Evolutionary conservation across 768 basidiomycete species (phyloP).

Genomic region (Lepiota venenata): DNA sequence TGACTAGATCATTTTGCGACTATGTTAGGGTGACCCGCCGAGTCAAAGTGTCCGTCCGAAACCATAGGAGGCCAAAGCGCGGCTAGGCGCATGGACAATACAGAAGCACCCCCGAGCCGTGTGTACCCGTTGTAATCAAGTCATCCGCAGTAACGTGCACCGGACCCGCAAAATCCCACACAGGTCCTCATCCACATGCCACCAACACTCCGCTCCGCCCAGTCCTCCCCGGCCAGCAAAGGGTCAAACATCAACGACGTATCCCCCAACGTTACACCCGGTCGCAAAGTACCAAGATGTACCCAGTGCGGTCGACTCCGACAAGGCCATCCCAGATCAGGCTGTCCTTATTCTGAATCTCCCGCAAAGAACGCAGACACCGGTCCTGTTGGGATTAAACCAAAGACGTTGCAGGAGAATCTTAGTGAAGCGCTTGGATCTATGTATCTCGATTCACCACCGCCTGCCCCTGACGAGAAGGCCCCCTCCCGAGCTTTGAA

Average conservation of each 20-base stretch:
- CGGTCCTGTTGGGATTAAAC: not conserved
- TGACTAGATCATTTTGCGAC: slow-evolving; percentile 14
- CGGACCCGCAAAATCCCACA: not conserved
- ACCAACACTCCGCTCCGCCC: slow-evolving; percentile 20
- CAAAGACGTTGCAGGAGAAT: slow-evolving; percentile 13
- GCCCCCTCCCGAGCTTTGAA: slow-evolving; percentile 11
- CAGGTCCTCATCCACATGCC: slow-evolving; percentile 19
- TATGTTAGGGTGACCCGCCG: no score
- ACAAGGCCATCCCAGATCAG: slow-evolving; percentile 59
- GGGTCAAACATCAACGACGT: slow-evolving; percentile 1
- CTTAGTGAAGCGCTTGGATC: slow-evolving; percentile 44
- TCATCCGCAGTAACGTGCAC: not conserved
- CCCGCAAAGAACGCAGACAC: slow-evolving; percentile 12
- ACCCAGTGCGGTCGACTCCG: slow-evolving; percentile 51
- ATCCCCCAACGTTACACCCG: slow-evolving; percentile 25
- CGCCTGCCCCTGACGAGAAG: slow-evolving; percentile 17
- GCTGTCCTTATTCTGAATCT: slow-evolving; percentile 47
- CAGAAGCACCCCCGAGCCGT: not conserved
- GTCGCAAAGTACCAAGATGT: slow-evolving; percentile 53
- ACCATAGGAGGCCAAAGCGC: not conserved
- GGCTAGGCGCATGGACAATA: no score
- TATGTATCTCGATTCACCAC: slow-evolving; percentile 33
- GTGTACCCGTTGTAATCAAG: not conserved
- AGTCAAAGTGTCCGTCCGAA: no score
- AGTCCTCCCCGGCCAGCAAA: slow-evolving; percentile 18